Evolutionary conservation across 352 stramenopile genomes (phyloP).

Genomic region (Globisporangium cystogenes): DNA sequence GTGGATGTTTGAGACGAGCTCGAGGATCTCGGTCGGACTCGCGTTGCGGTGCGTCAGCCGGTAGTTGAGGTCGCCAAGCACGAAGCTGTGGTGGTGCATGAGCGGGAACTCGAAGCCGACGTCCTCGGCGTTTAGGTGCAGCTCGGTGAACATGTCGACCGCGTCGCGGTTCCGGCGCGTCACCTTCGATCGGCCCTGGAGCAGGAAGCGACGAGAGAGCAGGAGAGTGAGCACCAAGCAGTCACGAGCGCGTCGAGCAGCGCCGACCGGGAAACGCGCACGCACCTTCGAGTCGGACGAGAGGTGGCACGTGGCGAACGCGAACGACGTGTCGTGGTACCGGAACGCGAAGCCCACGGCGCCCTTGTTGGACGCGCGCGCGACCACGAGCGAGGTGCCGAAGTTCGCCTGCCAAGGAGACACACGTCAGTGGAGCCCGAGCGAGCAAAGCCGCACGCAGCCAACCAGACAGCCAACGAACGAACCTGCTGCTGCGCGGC

Average conservation of each 20-base stretch:
- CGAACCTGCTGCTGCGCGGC: slow-evolving; percentile 57
- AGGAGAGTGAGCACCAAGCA: not conserved
- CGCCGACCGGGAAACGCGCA: no score
- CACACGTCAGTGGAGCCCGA: no score
- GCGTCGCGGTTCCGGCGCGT: slow-evolving; percentile 68
- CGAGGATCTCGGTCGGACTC: slow-evolving; percentile 46
- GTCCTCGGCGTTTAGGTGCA: slow-evolving; percentile 79
- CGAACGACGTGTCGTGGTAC: slow-evolving; percentile 84
- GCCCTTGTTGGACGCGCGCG: slow-evolving; percentile 86
- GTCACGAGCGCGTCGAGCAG: no score
- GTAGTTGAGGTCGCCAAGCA: slow-evolving; percentile 91
- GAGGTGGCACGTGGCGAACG: slow-evolving; percentile 86
- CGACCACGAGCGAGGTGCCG: slow-evolving; percentile 70
- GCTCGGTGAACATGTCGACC: slow-evolving; percentile 62
- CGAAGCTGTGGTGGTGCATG: slow-evolving; percentile 85
- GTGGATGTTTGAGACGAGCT: slow-evolving; percentile 47
- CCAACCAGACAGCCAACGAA: no score
- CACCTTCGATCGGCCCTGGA: slow-evolving; percentile 68
- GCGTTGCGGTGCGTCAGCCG: slow-evolving; percentile 57
- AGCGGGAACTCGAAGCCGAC: slow-evolving; percentile 82
- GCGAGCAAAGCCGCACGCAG: no score
- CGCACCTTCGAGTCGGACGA: slow-evolving; percentile 77
- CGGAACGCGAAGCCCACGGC: slow-evolving; percentile 85
- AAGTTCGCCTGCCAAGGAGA: slow-evolving; percentile 24
- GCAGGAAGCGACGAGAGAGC: not conserved